These are phyloP conservation scores for Naumovozyma baii DNA, from an alignment of 805 yeast species.

Conservation along the genomic window DNA sequence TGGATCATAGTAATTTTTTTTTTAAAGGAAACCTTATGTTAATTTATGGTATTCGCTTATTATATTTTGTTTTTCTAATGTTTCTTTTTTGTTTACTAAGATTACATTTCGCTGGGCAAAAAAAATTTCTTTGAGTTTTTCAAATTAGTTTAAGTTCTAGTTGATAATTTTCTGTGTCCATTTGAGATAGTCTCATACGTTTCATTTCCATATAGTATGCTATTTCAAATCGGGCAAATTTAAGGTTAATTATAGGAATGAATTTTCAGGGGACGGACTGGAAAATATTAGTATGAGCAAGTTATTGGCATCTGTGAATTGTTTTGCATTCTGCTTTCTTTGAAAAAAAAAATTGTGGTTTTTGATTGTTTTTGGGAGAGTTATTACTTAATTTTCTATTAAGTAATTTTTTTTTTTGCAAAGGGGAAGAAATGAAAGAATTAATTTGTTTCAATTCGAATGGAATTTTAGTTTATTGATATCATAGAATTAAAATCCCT, in stretches of 20 bases:
- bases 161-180: constrained; percentile 17
- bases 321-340: too few species aligned
- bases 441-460: background rate
- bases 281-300: background rate
- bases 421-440: background rate
- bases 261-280: too few species aligned
- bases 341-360: too few species aligned
- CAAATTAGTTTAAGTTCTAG: constrained; percentile 8
- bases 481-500: constrained; percentile 29
- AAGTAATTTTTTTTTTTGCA: background rate
- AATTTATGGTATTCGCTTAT: too few species aligned
- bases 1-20: too few species aligned
- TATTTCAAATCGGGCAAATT: constrained; percentile 8
- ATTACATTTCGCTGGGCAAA: background rate
- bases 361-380: too few species aligned
- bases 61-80: too few species aligned
- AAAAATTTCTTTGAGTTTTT: constrained; percentile 17
- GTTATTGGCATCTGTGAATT: background rate
- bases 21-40: too few species aligned
- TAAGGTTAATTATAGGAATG: constrained; percentile 13
- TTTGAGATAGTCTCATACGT: constrained; percentile 14
- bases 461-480: constrained; percentile 7
- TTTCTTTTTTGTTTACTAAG: too few species aligned
- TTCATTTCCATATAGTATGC: constrained; percentile 26
- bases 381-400: too few species aligned